Conservation (phyloP, 2,329 filamentous ascomycete genomes). For the Raffaelea albimanens region DNA sequence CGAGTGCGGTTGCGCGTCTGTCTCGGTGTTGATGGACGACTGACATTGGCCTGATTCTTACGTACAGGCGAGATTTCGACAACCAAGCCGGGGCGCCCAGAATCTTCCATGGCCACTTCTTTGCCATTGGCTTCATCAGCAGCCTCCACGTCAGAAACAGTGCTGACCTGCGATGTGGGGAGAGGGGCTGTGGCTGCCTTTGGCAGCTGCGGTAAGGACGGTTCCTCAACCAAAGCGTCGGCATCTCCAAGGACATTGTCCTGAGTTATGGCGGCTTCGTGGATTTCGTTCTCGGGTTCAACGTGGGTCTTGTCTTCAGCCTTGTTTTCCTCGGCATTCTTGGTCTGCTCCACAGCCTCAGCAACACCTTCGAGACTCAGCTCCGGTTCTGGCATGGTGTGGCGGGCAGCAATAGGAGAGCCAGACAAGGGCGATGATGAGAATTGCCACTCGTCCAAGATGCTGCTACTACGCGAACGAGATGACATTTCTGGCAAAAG, state of each 20-base stretch:
- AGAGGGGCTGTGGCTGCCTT: too few relatives aligned
- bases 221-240: too few relatives aligned
- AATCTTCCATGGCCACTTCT: too few relatives aligned
- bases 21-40: constrained; percentile 1
- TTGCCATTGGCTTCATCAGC: too few relatives aligned
- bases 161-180: too few relatives aligned
- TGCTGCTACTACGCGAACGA: constrained; percentile 28
- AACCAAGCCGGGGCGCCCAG: too few relatives aligned
- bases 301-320: not conserved
- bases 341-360: constrained; percentile 6
- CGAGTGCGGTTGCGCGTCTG: constrained; percentile 6
- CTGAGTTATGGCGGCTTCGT: not conserved
- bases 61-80: not conserved
- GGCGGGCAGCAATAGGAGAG: constrained; percentile 33
- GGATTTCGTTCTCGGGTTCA: not conserved
- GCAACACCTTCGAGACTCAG: constrained; percentile 14
- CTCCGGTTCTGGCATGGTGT: constrained; percentile 14
- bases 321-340: not conserved
- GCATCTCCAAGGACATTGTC: too few relatives aligned
- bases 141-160: too few relatives aligned
- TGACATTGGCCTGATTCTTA: not conserved
- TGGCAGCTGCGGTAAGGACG: too few relatives aligned
- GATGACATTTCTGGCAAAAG: constrained; percentile 42
- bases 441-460: constrained; percentile 41
- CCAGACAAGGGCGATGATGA: constrained; percentile 45